These are phyloP conservation scores for Penicillium robsamsonii DNA, from an alignment of 495 filamentous ascomycete genomes.

Conservation along the genomic window DNA sequence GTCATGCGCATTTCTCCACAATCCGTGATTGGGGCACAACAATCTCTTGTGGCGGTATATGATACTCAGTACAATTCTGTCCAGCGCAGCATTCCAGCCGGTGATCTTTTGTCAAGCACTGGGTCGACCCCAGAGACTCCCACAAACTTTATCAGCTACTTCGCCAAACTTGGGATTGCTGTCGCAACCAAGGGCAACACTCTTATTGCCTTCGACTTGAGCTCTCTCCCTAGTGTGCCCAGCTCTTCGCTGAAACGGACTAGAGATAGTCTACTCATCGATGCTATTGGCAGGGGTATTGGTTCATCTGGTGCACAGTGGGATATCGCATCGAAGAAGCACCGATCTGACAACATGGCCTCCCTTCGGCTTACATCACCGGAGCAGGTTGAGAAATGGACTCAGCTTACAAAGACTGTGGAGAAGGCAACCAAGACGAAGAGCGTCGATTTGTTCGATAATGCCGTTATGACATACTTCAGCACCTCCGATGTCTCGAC, in stretches of 20 bases:
- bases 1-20: constrained; percentile 47
- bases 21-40: constrained; percentile 44
- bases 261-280: constrained; percentile 64
- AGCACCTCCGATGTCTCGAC: constrained; percentile 21
- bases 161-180: constrained; percentile 60
- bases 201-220: constrained; percentile 62
- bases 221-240: constrained; percentile 47
- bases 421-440: constrained; percentile 28
- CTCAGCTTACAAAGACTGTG: constrained; percentile 29
- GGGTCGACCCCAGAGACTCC: constrained; percentile 23
- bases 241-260: constrained; percentile 57
- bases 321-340: constrained; percentile 36
- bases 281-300: constrained; percentile 63
- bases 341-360: constrained; percentile 30
- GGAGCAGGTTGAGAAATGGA: constrained; percentile 41
- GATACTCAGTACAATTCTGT: constrained; percentile 66
- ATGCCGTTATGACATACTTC: constrained; percentile 40
- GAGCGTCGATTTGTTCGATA: constrained; percentile 35
- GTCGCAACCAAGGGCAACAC: constrained; percentile 56
- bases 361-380: constrained; percentile 34
- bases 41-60: constrained; percentile 54
- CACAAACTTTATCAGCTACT: constrained; percentile 54
- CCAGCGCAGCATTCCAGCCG: constrained; percentile 52
- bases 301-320: constrained; percentile 38
- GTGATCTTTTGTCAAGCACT: constrained; percentile 37